Evolutionary conservation across 305 asterid genomes (phyloP).

Genomic region (Solanum chacoense): DNA sequence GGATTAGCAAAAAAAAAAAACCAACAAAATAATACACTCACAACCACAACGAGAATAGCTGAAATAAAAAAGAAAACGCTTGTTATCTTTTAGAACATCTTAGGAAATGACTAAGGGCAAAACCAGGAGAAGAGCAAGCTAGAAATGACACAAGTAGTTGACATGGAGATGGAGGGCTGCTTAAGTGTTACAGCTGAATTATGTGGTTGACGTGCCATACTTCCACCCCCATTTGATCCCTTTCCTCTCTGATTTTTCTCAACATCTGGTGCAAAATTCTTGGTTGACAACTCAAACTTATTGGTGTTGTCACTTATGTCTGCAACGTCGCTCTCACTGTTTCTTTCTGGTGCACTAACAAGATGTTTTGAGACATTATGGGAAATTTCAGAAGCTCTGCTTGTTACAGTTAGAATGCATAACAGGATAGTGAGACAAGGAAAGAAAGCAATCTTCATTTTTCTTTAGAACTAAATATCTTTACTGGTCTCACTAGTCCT

Average conservation of each 20-base stretch:
- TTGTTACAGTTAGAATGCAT: slow-evolving; percentile 7
- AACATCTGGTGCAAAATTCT: not conserved
- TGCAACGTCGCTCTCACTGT: slow-evolving; percentile 11
- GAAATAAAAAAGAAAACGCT: not conserved
- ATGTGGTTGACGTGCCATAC: slow-evolving; percentile 23
- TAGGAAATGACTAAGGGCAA: slow-evolving; percentile 4
- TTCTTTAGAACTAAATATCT: not conserved
- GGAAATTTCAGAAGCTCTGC: slow-evolving; percentile 16
- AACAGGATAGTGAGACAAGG: slow-evolving; percentile 17
- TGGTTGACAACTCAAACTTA: not conserved
- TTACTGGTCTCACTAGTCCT: not conserved
- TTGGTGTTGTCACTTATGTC: not conserved
- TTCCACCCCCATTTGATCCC: slow-evolving; percentile 44
- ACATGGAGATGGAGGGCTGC: not conserved
- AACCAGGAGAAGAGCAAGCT: slow-evolving; percentile 14
- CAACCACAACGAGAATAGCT: not conserved
- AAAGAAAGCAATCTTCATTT: slow-evolving; percentile 10
- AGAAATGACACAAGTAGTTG: slow-evolving; percentile 11
- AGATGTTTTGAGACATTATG: slow-evolving; percentile 1
- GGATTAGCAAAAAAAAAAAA: not conserved
- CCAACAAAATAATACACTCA: not conserved
- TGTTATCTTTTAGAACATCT: not conserved
- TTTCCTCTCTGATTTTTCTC: slow-evolving; percentile 28
- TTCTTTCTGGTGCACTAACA: not conserved
- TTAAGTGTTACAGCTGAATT: slow-evolving; percentile 10